Base-by-base conservation (phyloP, 2,329 filamentous ascomycete species). In the Stagonosporopsis vannaccii region DNA sequence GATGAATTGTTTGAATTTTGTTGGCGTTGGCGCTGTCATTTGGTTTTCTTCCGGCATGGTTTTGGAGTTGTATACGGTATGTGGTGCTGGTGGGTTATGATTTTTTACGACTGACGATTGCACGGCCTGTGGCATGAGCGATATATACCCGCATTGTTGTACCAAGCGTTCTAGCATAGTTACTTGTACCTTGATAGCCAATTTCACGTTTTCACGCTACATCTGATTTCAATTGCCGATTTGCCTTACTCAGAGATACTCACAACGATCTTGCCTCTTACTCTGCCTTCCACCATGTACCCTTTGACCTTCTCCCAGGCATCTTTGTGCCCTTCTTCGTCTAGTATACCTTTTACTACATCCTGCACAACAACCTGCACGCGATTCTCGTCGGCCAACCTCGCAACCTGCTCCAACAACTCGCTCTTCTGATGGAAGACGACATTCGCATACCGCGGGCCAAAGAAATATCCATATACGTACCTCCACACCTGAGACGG, bases 261-360 rank as follows among this genome's bases (percentile, higher is more conserved):
- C n/a, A 71, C 56, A 20, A 74, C 69, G 42, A 73, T 67, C 58
- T 72, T 73, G 6, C 71, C 69, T 28, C 67, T 58, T 2, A 71
- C 70, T 23, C 70, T 63, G 6, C 69, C 69, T 15, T 60, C 64
- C 2, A 69, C 62, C 66, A 73, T 70, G 4, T 67, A 66, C 3
- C 19, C 45, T 19, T 58, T 66, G 0, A 65, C 50, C 47, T 62
- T 65, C 47, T 66, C 62, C 70, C 70, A 73, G 1, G 63, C 64
- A 17, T 62, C 53, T 9, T 43, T 30, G 30, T 64, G 40, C 3
- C 43, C 56, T 6, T 55, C 39, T 23, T 72, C 66, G 6, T 61
- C 49, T 51, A 73, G 48, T 0, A 73, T 58, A 2, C 68, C 70
- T 44, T 66, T 57, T 3, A 73, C 56, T 4, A 71, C 59, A 37